Base-by-base conservation (phyloP, 2,329 filamentous ascomycete species). In the Emydomyces testavorans region DNA sequence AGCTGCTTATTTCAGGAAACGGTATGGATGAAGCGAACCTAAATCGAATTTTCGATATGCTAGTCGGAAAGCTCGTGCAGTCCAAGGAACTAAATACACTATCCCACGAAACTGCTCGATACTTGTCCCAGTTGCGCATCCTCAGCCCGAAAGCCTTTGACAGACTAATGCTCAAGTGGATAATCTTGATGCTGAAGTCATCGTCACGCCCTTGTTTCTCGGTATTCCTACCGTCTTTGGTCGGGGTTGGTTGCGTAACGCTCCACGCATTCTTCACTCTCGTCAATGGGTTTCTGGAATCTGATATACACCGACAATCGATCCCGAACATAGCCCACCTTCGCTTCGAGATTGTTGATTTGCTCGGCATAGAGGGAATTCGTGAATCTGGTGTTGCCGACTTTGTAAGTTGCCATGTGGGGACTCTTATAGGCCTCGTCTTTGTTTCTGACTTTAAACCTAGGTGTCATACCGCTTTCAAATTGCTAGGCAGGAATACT, bases 21-120 rank as follows among this genome's bases (percentile, higher is more conserved):
- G 63, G 64, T 36, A 70, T 73, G 61, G 70, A 71, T 48, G 67
- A 71, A 48, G 60, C 65, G 26, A 68, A 65, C 2, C 57, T 73
- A 56, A 60, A 61, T 28, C 58, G 63, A 3, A 57, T 72, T 1
- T 72, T 73, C 52, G 59, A 61, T 13, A 62, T 62, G 10, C 59
- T 73, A 20, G 60, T 60, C 20, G 65, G 64, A 45, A 51, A 65
- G 32, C 54, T 72, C 34, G 62, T 62, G 43, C 58, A 54, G 28
- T 53, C 50, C 1, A 56, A 58, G 32, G 58, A 65, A 31, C 52
- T 47, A 4, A 61, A 59, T 21, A 44, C 63, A 18, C 57, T 60
- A 4, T 56, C 60, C 2, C 65, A 64, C 45, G 61, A 68, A 16
- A 63, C 60, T 15, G 68, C 65, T 46, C 59, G 64, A 40, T 65